Percentiles rank a stretch among this genome's conserved stretches.
Evolutionary conservation across 2,329 filamentous ascomycete species (phyloP).

Genomic region (Coniosporium tulheliwenetii): DNA sequence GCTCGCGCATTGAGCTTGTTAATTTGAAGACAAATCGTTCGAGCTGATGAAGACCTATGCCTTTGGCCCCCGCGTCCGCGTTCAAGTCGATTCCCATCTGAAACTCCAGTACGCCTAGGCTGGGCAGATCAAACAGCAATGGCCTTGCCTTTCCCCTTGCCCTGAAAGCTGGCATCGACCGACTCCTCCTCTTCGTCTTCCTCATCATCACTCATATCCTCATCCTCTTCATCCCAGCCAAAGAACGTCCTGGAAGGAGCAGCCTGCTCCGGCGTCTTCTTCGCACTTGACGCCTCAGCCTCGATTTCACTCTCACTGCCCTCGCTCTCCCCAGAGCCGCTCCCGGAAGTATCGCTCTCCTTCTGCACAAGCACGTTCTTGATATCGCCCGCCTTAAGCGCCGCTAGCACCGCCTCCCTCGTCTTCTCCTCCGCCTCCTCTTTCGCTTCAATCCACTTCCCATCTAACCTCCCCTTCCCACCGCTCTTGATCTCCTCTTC

Average conservation of each 20-base stretch:
- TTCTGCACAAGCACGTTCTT: constrained; percentile 34
- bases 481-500: constrained; percentile 65
- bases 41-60: too few species aligned
- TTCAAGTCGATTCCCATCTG: too few species aligned
- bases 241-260: constrained; percentile 40
- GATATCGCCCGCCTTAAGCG: constrained; percentile 45
- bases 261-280: constrained; percentile 19
- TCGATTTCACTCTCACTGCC: constrained; percentile 13
- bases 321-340: constrained; percentile 12
- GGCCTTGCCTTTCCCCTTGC: constrained; percentile 28
- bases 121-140: too few species aligned
- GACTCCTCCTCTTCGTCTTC: constrained; percentile 10
- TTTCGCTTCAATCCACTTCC: constrained; percentile 89
- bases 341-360: constrained; percentile 20
- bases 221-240: constrained; percentile 67
- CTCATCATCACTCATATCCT: constrained; percentile 32
- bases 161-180: constrained; percentile 9
- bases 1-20: too few species aligned
- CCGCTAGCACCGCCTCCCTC: constrained; percentile 55
- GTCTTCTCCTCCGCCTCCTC: constrained; percentile 80
- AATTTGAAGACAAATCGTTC: too few species aligned
- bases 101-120: too few species aligned
- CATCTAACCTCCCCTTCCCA: constrained; percentile 49
- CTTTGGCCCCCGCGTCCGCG: too few species aligned
- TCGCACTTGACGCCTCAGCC: constrained; percentile 6